Percentiles rank a stretch among this genome's conserved stretches.
phyloP scores from a whole-genome alignment of 164 flowering plant genomes.

The Macadamia integrifolia region DNA sequence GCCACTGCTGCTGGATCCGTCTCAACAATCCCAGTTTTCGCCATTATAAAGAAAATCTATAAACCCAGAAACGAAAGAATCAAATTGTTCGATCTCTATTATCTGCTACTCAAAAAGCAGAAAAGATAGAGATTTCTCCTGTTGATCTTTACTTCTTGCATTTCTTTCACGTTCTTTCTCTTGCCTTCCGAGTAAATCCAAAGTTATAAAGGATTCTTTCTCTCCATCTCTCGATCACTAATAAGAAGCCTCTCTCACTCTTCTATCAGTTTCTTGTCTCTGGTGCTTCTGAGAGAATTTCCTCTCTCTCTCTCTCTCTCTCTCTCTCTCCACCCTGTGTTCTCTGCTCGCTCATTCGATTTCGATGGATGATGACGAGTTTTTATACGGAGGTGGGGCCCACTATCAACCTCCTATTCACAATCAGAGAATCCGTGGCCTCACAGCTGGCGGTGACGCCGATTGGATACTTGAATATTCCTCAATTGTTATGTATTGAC shows the following conservation, averaged over 20 bases:
- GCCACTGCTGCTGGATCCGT: slow-evolving; percentile 16
- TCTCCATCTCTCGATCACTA: no score
- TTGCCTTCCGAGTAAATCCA: neutral
- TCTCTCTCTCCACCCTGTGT: neutral
- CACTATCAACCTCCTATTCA: neutral
- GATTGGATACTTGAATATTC: neutral
- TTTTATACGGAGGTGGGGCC: slow-evolving; percentile 4
- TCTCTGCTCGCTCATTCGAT: neutral
- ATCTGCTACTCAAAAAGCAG: neutral
- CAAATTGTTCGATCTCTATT: neutral
- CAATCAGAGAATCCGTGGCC: slow-evolving; percentile 17
- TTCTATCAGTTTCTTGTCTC: no score
- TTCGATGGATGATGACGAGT: neutral
- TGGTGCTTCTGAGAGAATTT: neutral
- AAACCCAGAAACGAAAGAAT: neutral
- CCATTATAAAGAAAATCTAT: slow-evolving; percentile 26
- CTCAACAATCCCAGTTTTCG: slow-evolving; percentile 37
- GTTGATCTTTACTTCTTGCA: neutral
- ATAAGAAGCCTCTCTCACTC: no score
- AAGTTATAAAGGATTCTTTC: neutral
- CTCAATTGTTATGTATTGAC: neutral
- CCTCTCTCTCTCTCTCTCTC: slow-evolving; percentile 10
- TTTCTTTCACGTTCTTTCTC: neutral
- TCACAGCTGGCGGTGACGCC: slow-evolving; percentile 18
- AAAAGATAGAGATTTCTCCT: neutral